Evolutionary conservation across 345 rosid genomes (phyloP), one percentile per base, ranked within the genome.

Genomic region (Syzygium aqueum): DNA sequence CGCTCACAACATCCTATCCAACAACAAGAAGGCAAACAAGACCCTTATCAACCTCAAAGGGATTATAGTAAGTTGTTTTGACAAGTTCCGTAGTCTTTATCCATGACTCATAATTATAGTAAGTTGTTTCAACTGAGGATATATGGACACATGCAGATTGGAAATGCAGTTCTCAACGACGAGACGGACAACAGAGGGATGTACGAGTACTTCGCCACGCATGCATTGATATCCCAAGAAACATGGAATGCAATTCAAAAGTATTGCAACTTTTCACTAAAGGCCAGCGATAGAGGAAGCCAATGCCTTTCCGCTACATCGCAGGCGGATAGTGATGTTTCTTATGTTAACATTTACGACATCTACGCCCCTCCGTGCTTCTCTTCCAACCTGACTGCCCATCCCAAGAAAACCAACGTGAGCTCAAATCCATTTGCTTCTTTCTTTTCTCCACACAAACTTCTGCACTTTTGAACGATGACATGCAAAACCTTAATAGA

Each of bases 81-180:
- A 21, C 21, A 49, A 37, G 22, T 19, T 37, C 49, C 14, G 23
- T 37, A 73, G 25, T 33, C 27, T 73, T 73, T 73, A 59, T 59
- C n/a, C 17, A 61, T 61, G 73, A 61, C 37, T 14, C 33, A 17
- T 16, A 61, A 61, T 61, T 43, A 43, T 43, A 43, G 46, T 43
- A 43, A 43, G 46, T 43, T 43, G 73, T 61, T 61, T 61, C n/a
- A 13, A 61, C 30, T 61, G 37, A 61, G 33, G 8, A 14, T 61
- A 14, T n/a, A 14, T 61, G 37, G 37, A 61, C 15, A 17, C 37
- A 19, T 89, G 86, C 93, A 96, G 95, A 94, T 96, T 27, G 99
- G 99, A 51, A 97, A 97, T 89, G 97, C 98, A 3, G 98, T 92
- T 88, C 94, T 95, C 89, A 92, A 95, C 86, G 95, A 93, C 85